Evolutionary conservation across 1,284 basidiomycete genomes (phyloP).

Genomic region (Hypsizygus ulmarius): DNA sequence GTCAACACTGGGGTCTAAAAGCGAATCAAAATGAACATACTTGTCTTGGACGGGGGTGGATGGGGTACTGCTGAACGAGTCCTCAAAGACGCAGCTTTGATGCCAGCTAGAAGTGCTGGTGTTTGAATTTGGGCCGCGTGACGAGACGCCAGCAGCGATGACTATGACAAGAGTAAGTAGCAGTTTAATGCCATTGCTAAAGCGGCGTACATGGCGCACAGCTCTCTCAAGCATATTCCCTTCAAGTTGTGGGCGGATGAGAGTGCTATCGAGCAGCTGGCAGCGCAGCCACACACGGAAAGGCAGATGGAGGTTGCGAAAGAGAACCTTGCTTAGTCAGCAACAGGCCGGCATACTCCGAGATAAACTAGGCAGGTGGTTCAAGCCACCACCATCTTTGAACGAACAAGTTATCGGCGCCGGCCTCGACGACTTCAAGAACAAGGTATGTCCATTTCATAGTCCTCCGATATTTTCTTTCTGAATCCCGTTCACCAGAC

Average conservation of each 20-base stretch:
- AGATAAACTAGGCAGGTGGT: constrained; percentile 35
- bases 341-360: constrained; percentile 33
- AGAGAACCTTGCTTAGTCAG: constrained; percentile 27
- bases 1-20: neutral
- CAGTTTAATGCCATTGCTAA: too few relatives aligned
- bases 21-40: constrained; percentile 8
- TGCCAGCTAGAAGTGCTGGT: neutral
- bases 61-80: neutral
- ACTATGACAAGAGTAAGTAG: too few relatives aligned
- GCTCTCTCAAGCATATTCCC: too few relatives aligned
- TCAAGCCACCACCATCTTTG: constrained; percentile 34
- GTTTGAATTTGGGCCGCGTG: neutral
- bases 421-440: constrained; percentile 43
- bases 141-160: neutral
- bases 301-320: neutral
- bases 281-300: too few relatives aligned
- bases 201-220: too few relatives aligned
- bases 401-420: constrained; percentile 31
- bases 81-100: neutral
- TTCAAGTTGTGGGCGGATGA: too few relatives aligned
- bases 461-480: constrained; percentile 2
- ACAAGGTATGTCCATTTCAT: constrained; percentile 31
- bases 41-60: constrained; percentile 11
- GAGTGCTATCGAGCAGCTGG: too few relatives aligned
- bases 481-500: neutral